Conservation (phyloP, 345 rosid species). For the Durio zibethinus region DNA sequence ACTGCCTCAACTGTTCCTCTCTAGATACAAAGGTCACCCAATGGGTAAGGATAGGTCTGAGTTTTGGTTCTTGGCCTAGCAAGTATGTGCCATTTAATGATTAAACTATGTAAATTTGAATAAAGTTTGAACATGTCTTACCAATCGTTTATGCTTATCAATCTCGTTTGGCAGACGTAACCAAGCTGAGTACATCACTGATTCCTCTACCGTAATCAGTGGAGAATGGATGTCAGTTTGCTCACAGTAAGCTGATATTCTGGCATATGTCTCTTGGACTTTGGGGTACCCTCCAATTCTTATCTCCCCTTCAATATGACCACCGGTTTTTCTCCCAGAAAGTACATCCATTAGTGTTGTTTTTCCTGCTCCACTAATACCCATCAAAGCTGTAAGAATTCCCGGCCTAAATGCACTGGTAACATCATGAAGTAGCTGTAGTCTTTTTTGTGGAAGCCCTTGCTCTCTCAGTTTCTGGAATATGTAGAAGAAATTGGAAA, state of each 20-base stretch:
- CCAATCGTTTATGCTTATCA: slow-evolving; percentile 31
- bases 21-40: neutral
- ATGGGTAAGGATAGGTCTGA: neutral
- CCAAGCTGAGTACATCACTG: slow-evolving; percentile 75
- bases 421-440: slow-evolving; percentile 60
- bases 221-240: slow-evolving; percentile 83
- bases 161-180: slow-evolving; percentile 48
- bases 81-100: neutral
- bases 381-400: slow-evolving; percentile 78
- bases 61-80: neutral
- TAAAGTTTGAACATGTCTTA: slow-evolving; percentile 19
- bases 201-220: slow-evolving; percentile 69
- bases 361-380: slow-evolving; percentile 89
- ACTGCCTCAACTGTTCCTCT: neutral
- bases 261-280: slow-evolving; percentile 72
- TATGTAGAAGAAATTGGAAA: neutral
- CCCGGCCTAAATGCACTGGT: slow-evolving; percentile 75
- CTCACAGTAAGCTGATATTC: slow-evolving; percentile 84
- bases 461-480: slow-evolving; percentile 53
- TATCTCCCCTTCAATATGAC: slow-evolving; percentile 69
- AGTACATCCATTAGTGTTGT: slow-evolving; percentile 78
- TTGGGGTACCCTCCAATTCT: slow-evolving; percentile 64
- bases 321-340: slow-evolving; percentile 52
- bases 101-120: neutral
- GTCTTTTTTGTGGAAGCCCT: slow-evolving; percentile 43